Base-by-base conservation (phyloP, 2,329 filamentous ascomycete genomes). In the Aspergillus terreus region DNA sequence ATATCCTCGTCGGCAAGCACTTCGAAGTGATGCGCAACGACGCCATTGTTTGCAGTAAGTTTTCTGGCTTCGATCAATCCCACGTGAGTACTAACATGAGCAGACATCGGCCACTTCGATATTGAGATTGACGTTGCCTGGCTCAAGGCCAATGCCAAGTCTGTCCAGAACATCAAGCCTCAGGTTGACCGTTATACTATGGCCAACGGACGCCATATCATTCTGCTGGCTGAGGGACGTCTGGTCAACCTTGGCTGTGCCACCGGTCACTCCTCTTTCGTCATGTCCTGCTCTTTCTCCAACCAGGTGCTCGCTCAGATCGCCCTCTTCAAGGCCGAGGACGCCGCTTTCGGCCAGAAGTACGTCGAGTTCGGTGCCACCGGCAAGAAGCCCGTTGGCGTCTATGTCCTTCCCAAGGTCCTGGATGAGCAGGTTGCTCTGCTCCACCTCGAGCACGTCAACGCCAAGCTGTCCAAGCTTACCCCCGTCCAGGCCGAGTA, bases 271-370 rank as follows among this genome's bases (percentile, higher is more conserved):
- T 96, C 92, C 64, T 97, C 92, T 48, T 99, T 99, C 78, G 94
- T 99, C 82, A 97, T 99, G 94, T 96, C 92, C 68, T 99, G 94
- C 88, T 97, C 92, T 60, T 99, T 99, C 88, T 95, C 92, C 84
- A 99, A 99, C 88, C 94, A 99, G 84, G 94, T 97, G 68, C 90
- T 99, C 75, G 94, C 94, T 64, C 94, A 99, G 83, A 97, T 99
- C 80, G 87, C 95, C 82, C 82, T 99, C 70, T 99, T 78, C 88
- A 97, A 97, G 88, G 87, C 85, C 69, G 82, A 87, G 68, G 92
- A 97, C 73, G 83, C 83, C 72, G 87, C 80, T 52, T 99, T 95
- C 75, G 84, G 87, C 77, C 80, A 89, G 79, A 96, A 96, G 84
- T 95, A 96, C 80, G 79, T 92, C 67, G 94, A 96, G 80, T 99